These are phyloP conservation scores for Mortierella sp. DNA, from an alignment of 371 early-diverging fungal species.

Conservation along the genomic window DNA sequence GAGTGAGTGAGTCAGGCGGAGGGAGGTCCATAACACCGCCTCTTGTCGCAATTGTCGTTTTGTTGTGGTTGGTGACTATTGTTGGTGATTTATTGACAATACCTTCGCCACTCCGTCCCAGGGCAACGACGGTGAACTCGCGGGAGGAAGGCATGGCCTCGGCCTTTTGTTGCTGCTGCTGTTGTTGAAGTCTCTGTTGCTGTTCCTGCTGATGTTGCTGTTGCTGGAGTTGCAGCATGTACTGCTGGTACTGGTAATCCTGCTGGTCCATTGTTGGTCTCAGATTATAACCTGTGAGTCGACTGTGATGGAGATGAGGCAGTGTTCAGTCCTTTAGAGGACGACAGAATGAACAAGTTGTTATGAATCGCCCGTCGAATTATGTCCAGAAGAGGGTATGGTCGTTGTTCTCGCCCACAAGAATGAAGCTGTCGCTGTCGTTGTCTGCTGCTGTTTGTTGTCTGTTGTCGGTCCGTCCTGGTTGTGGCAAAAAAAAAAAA, in stretches of 20 bases:
- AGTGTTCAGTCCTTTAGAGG: background rate
- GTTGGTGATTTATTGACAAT: background rate
- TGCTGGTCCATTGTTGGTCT: constrained; percentile 11
- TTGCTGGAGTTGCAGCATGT: constrained; percentile 32
- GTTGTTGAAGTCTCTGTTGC: constrained; percentile 16
- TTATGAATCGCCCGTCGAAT: no score
- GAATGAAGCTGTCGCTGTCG: background rate
- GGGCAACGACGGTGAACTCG: constrained; percentile 48
- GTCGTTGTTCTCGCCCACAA: no score
- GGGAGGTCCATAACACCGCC: no score
- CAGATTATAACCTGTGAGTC: no score
- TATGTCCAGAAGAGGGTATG: no score
- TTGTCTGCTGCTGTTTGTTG: background rate
- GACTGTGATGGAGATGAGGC: background rate
- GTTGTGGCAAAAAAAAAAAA: background rate
- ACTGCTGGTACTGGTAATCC: constrained; percentile 39
- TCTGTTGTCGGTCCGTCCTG: background rate
- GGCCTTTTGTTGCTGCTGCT: constrained; percentile 17
- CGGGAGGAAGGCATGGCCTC: constrained; percentile 23
- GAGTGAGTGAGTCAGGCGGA: background rate
- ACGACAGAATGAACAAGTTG: no score
- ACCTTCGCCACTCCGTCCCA: constrained; percentile 58
- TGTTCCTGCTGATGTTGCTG: constrained; percentile 24
- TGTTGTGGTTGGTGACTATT: background rate
- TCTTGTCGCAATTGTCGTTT: background rate